Evolutionary conservation across 768 basidiomycete species (phyloP), one percentile per base, ranked within the genome.

Genomic region (Rhodotorula sphaerocarpa): DNA sequence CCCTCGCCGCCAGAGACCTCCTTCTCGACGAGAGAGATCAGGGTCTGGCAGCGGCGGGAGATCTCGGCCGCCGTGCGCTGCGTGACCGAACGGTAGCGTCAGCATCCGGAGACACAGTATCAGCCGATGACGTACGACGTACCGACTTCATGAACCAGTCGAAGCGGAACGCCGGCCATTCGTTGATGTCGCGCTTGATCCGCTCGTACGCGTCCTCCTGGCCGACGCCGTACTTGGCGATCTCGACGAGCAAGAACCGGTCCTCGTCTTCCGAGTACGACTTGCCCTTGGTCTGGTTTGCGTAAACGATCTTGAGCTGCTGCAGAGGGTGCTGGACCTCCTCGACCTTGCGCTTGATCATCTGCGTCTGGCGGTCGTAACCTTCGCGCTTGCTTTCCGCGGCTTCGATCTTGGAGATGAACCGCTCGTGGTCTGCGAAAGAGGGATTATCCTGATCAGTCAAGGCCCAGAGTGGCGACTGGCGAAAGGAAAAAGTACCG

Each of bases 201-300:
- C 85, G 78, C 72, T 99, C 93, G 72, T 91, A 95, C 30, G 90
- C 86, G 70, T 95, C 75, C 53, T 88, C 88, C 21, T 81, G 77
- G 58, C 85, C 84, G 80, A 96, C 84, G 28, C 91, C 90, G 69
- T 96, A 92, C 76, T 93, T 83, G 74, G 84, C 83, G 66, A 97
- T 76, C 30, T 91, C 83, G 72, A 88, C 90, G 43, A 97, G 81
- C 16, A 97, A 80, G 78, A 96, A 99, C 23, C 93, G 81, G 71
- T 97, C 95, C 73, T 97, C 95, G 73, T 97, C 95, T 67, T 99
- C 95, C 30, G 82, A 86, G 75, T 93, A 99, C 9, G 90, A 86
- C 72, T 96, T 96, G 63, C 91, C 93, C 75, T 96, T 96, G 41
- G 91, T 93, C 34, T 78, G 77, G 55, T 69, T 70, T n/a, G 69